Evolutionary conservation across 306 rosid genomes (phyloP).

Genomic region (Astragalus membranaceus): DNA sequence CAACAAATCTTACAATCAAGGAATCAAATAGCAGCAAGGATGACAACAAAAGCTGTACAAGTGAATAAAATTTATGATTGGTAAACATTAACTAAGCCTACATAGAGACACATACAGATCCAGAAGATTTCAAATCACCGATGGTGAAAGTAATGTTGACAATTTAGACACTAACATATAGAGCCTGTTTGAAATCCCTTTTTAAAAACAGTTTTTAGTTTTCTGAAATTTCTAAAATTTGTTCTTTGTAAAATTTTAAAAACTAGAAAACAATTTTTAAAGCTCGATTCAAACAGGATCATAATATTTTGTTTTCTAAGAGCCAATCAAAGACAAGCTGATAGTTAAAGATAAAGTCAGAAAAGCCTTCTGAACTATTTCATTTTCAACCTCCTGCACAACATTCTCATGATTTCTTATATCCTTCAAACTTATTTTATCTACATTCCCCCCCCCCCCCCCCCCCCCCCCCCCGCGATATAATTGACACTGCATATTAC

Average conservation of each 20-base stretch:
- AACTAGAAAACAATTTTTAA: too few relatives aligned
- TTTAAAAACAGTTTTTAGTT: too few relatives aligned
- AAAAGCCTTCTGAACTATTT: background rate
- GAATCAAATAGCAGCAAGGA: slow-evolving; percentile 9
- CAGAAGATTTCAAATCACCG: slow-evolving; percentile 4
- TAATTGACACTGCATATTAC: background rate
- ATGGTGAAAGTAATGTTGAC: slow-evolving; percentile 17
- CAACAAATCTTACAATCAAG: background rate
- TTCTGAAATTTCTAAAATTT: too few relatives aligned
- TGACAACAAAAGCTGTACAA: background rate
- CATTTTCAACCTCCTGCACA: slow-evolving; percentile 6
- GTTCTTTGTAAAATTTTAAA: too few relatives aligned
- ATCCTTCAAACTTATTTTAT: background rate
- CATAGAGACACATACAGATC: background rate
- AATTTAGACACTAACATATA: background rate
- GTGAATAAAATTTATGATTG: slow-evolving; percentile 10
- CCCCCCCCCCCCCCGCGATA: background rate
- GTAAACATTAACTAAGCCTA: background rate
- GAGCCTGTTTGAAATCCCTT: too few relatives aligned
- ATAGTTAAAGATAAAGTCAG: slow-evolving; percentile 10
- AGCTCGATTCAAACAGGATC: too few relatives aligned
- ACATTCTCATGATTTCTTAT: background rate
- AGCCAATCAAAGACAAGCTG: slow-evolving; percentile 3
- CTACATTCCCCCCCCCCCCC: background rate
- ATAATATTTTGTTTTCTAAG: background rate